Evolutionary conservation across 805 yeast genomes (phyloP).

Genomic region (Monosporozyma yasuniensis): DNA sequence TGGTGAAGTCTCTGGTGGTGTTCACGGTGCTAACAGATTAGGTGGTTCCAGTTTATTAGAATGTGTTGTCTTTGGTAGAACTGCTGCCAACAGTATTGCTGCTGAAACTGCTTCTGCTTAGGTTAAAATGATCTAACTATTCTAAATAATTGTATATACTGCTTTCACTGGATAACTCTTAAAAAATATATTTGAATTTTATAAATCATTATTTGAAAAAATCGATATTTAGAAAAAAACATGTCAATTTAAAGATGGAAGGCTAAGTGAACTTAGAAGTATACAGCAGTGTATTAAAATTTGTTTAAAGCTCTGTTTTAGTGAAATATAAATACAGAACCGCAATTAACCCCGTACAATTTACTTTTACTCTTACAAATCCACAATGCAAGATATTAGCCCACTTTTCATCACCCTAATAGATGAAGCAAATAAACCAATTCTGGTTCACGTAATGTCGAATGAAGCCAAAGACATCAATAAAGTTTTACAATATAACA

Average conservation of each 20-base stretch:
- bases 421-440: conserved; percentile 19
- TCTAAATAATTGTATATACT: not conserved
- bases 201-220: not conserved
- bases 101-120: not conserved
- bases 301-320: too few species aligned
- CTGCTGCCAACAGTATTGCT: conserved; percentile 35
- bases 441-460: conserved; percentile 19
- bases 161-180: not conserved
- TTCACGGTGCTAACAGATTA: conserved; percentile 55
- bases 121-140: not conserved
- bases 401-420: conserved; percentile 20
- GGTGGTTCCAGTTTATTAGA: conserved; percentile 51
- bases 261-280: too few species aligned
- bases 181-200: not conserved
- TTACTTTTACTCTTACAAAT: too few species aligned
- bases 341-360: too few species aligned
- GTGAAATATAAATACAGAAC: too few species aligned
- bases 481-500: conserved; percentile 22
- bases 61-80: conserved; percentile 53
- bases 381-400: not conserved
- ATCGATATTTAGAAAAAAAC: too few species aligned
- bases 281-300: too few species aligned
- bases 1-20: conserved; percentile 63
- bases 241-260: too few species aligned
- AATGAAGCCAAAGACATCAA: conserved; percentile 14